Evolutionary conservation across 495 filamentous ascomycete genomes (phyloP).

Genomic region (Penicillium riverlandense): DNA sequence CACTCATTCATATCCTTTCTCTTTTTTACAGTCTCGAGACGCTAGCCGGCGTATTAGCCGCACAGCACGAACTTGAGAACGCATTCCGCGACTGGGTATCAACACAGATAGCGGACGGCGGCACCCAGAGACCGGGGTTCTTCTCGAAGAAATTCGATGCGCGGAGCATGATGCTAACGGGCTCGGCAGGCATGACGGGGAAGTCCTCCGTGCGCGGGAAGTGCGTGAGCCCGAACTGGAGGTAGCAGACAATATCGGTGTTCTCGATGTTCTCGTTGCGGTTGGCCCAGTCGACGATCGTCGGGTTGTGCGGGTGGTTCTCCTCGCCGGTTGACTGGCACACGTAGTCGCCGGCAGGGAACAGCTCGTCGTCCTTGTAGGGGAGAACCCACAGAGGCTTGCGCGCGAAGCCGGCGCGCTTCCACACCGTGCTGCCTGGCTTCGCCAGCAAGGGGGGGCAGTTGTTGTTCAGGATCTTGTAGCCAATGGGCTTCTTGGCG

Average conservation of each 20-base stretch:
- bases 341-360: conserved; percentile 45
- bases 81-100: conserved; percentile 20
- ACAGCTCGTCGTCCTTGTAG: conserved; percentile 37
- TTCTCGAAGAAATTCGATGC: conserved; percentile 63
- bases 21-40: conserved; percentile 11
- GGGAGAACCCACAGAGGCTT: conserved; percentile 32
- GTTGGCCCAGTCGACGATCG: conserved; percentile 34
- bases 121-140: conserved; percentile 66
- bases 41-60: conserved; percentile 11
- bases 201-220: conserved; percentile 52
- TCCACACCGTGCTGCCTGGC: conserved; percentile 29
- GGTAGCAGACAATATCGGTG: conserved; percentile 48
- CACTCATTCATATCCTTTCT: no score
- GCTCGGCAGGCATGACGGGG: conserved; percentile 66
- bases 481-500: conserved; percentile 29
- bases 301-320: conserved; percentile 26
- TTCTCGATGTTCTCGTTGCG: conserved; percentile 47
- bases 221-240: conserved; percentile 55
- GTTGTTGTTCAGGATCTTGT: conserved; percentile 32
- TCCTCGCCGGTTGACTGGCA: conserved; percentile 32
- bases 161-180: conserved; percentile 59
- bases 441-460: conserved; percentile 28
- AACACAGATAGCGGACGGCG: conserved; percentile 38
- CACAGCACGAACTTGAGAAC: conserved; percentile 19
- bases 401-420: conserved; percentile 30